Conservation (phyloP, 2,329 filamentous ascomycete genomes). For the Diplodia mutila region DNA sequence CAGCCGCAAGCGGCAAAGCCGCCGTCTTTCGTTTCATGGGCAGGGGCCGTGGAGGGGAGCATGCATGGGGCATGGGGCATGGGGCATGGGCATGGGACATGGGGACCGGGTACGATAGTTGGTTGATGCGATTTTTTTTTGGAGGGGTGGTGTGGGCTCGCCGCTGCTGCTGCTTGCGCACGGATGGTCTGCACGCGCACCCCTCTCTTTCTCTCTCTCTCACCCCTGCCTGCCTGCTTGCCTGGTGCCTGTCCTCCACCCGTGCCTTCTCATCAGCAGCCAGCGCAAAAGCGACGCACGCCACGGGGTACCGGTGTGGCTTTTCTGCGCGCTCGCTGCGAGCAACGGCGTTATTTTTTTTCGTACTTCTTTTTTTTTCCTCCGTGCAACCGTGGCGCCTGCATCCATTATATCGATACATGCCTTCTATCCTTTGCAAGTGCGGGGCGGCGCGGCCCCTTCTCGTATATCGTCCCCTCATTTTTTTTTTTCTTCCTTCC, state of each 20-base stretch:
- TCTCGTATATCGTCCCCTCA: slow-evolving; percentile 6
- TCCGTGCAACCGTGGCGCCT: not conserved
- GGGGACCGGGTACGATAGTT: not conserved
- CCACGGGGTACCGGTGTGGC: too few relatives aligned
- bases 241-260: not conserved
- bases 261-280: not conserved
- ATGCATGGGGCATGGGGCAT: too few relatives aligned
- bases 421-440: too few relatives aligned
- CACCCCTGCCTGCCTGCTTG: not conserved
- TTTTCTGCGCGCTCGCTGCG: not conserved
- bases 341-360: not conserved
- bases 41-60: not conserved
- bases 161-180: not conserved
- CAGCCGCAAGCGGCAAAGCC: slow-evolving; percentile 18
- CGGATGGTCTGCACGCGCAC: slow-evolving; percentile 1
- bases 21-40: slow-evolving; percentile 5
- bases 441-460: not conserved
- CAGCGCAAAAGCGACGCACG: too few relatives aligned
- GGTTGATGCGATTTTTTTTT: not conserved
- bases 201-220: not conserved
- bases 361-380: not conserved
- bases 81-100: too few relatives aligned
- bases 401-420: slow-evolving; percentile 7
- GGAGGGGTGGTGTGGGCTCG: not conserved
- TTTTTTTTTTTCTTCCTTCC: not conserved